Base-by-base conservation (phyloP, 352 stramenopile genomes). In the Globisporangium barbulae region DNA sequence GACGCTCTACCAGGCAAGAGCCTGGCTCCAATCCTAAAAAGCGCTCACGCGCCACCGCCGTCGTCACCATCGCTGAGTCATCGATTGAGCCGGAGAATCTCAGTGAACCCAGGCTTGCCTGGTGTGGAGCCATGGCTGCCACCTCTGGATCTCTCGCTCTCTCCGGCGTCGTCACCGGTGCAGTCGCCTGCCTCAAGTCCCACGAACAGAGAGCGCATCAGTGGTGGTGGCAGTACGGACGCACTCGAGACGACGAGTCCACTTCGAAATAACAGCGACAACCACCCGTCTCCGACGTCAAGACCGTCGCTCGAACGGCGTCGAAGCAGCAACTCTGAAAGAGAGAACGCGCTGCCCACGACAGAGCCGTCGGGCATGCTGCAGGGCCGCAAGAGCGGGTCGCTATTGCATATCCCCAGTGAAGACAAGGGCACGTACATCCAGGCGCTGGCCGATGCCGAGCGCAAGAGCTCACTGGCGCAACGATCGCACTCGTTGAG, bases 361-460 rank as follows among this genome's bases (percentile, higher is more conserved):
- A 10, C 49, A 3, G 61, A 66, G 52, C 42, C 31, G 28, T 10
- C 61, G 2, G 52, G 61, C 10, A 61, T 61, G 44, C 42, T 67
- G 1, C n/a, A 47, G 9, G 31, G n/a, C 19, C 53, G n/a, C 61
- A 67, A 67, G 53, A 62, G 53, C 31, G 41, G 52, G 7, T 37
- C 37, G 19, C 25, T 64, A 22, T 42, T 39, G 2, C 31, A 30
- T 7, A 1, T 25, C 5, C 6, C 5, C 17, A 65, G 47, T 2
- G 47, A 31, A 28, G 50, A 54, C n/a, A 25, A 31, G 22, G 50
- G 47, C n/a, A 25, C 42, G 39, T 56, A 66, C 21, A n/a, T 15
- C 2, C 61, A 66, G 22, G 30, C 52, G 8, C 52, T 65, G 17
- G 39, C 59, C 2, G 37, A 44, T 6, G 59, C 37, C 9, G 54